Base-by-base conservation (phyloP, 179 eudicot species). In the Beta lomatogona region DNA sequence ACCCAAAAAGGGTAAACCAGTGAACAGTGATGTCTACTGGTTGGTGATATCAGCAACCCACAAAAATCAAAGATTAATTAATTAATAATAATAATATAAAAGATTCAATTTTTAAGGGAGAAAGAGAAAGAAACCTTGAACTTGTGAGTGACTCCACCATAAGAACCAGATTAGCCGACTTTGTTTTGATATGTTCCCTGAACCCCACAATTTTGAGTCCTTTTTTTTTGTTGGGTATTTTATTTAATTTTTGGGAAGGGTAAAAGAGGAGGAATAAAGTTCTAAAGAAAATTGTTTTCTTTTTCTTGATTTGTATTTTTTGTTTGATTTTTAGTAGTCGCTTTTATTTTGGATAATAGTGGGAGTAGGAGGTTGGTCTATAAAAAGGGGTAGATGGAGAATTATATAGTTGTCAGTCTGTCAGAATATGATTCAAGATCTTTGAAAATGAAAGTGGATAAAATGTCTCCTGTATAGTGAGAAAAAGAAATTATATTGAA, bases 101-200 rank as follows among this genome's bases (percentile, higher is more conserved):
- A 44, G 25, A 69, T 58, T 28, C 0, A 65, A 68, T 21, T 66
- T 52, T 21, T 15, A 5, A 70, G 77, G 59, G 80, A 78, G 73
- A 79, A 31, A 12, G 68, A 79, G 78, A 80, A 80, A 48, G 53
- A 83, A 14, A 78, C 78, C 81, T 77, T 77, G 77, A 59, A 68
- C 61, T 71, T 46, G n/a, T 61, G 73, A 61, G 77, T 60, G 53
- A 64, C 28, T 76, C 50, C 73, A 70, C 57, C 57, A 36, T 2
- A 36, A 36, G 3, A 3, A 36, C 41, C 41, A 36, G 41, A 36
- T 36, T n/a, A 44, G 25, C 3, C 8, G 22, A 60, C 3, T 65
- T 65, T 65, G 80, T 16, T 65, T 21, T 31, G 45, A 21, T 74
- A 9, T 74, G 36, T 21, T 14, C n/a, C 9, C 18, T 18, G 5